Evolutionary conservation across 2,329 filamentous ascomycete species (phyloP).

Genomic region (Pyrenophora tritici-repentis): DNA sequence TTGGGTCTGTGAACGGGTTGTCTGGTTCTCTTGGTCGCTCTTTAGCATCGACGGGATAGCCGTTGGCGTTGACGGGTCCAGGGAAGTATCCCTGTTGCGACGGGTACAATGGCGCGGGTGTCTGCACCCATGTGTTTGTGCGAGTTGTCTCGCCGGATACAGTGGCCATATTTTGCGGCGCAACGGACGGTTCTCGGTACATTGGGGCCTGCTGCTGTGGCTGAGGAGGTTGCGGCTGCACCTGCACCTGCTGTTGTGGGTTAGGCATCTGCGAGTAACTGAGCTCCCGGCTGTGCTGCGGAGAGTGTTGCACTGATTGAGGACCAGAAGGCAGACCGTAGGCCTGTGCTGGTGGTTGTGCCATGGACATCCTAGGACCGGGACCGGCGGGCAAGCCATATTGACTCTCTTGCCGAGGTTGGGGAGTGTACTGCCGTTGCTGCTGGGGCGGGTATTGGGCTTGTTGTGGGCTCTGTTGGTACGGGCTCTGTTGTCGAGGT

Average conservation of each 20-base stretch:
- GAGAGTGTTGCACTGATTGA: conserved; percentile 6
- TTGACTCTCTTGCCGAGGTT: conserved; percentile 6
- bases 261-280: conserved; percentile 11
- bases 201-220: conserved; percentile 6
- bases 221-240: not conserved
- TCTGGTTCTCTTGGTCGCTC: conserved; percentile 23
- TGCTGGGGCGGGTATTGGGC: conserved; percentile 1
- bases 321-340: conserved; percentile 19
- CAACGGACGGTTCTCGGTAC: conserved; percentile 3
- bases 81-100: conserved; percentile 27
- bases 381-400: conserved; percentile 20
- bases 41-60: conserved; percentile 35
- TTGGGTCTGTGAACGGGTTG: conserved; percentile 25
- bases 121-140: conserved; percentile 38
- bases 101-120: conserved; percentile 28
- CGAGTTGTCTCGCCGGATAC: conserved; percentile 32
- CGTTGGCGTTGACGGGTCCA: conserved; percentile 29
- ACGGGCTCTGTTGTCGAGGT: not conserved
- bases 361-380: conserved; percentile 16
- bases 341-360: conserved; percentile 15
- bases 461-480: not conserved
- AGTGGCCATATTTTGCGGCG: conserved; percentile 16
- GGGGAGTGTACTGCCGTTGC: conserved; percentile 20
- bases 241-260: conserved; percentile 8
- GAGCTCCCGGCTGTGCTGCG: conserved; percentile 11